These are phyloP conservation scores for Zymoseptoria pseudotritici DNA, from an alignment of 2,329 filamentous ascomycete genomes.

Conservation along the genomic window DNA sequence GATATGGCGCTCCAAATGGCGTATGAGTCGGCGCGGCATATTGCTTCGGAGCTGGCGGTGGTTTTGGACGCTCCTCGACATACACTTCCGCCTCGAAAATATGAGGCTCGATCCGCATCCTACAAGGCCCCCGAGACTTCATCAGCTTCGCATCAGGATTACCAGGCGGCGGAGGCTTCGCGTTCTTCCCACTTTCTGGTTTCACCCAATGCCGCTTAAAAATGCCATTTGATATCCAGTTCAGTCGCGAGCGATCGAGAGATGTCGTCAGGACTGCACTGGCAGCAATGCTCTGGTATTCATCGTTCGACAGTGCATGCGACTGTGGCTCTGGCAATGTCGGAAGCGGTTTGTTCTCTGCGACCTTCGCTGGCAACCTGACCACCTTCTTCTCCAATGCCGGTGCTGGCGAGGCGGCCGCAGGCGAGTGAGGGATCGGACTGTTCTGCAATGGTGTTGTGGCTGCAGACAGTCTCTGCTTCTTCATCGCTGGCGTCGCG, in stretches of 20 bases:
- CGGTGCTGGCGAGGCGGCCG: slow-evolving; percentile 13
- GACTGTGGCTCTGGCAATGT: slow-evolving; percentile 62
- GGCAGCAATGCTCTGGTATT: slow-evolving; percentile 67
- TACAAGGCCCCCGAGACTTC: slow-evolving; percentile 59
- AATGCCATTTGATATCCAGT: slow-evolving; percentile 61
- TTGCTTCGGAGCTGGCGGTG: slow-evolving; percentile 30
- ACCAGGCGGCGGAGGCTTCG: slow-evolving; percentile 41
- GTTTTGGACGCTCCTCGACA: slow-evolving; percentile 59
- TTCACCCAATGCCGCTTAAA: slow-evolving; percentile 76
- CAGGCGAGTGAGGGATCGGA: slow-evolving; percentile 9
- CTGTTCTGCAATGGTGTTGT: slow-evolving; percentile 8
- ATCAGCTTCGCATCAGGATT: slow-evolving; percentile 30
- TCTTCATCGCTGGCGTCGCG: slow-evolving; percentile 21
- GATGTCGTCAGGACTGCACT: slow-evolving; percentile 71
- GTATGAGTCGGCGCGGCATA: slow-evolving; percentile 3
- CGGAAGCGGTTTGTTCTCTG: slow-evolving; percentile 61
- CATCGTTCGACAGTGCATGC: slow-evolving; percentile 52
- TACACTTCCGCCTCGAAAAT: slow-evolving; percentile 70
- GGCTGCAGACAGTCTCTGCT: slow-evolving; percentile 14
- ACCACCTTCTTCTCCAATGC: slow-evolving; percentile 18
- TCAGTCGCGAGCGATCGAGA: slow-evolving; percentile 62
- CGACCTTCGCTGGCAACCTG: slow-evolving; percentile 54
- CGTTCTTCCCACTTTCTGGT: slow-evolving; percentile 60
- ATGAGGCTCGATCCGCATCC: slow-evolving; percentile 72
- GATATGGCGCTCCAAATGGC: slow-evolving; percentile 18